These are phyloP conservation scores for Fusarium musae DNA, from an alignment of 2,329 filamentous ascomycete species.

Conservation along the genomic window DNA sequence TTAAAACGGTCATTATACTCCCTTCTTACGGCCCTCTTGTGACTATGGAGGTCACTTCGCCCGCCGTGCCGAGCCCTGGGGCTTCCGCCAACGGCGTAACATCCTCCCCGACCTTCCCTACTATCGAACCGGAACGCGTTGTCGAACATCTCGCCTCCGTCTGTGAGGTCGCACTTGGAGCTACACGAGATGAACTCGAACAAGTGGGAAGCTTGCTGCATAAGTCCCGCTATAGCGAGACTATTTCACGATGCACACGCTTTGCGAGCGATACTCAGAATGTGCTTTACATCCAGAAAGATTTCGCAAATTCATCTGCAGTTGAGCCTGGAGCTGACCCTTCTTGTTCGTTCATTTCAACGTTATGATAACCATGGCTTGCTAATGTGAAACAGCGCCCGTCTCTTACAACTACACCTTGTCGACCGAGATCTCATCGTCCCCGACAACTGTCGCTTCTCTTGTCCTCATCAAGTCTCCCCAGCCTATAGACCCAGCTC, in stretches of 20 bases:
- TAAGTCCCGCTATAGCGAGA: conserved; percentile 76
- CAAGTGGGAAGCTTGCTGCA: conserved; percentile 85
- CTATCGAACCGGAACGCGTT: conserved; percentile 74
- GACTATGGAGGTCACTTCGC: conserved; percentile 65
- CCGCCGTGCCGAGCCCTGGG: conserved; percentile 54
- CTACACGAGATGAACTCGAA: conserved; percentile 81
- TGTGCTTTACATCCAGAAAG: conserved; percentile 92
- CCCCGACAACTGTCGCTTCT: conserved; percentile 82
- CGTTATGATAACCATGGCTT: background rate
- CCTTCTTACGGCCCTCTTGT: conserved; percentile 29
- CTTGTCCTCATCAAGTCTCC: conserved; percentile 92
- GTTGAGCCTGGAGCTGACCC: conserved; percentile 61
- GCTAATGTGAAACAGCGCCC: conserved; percentile 49
- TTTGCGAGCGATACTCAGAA: conserved; percentile 91
- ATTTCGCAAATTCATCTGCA: conserved; percentile 67
- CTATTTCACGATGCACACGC: conserved; percentile 84
- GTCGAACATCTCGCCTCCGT: conserved; percentile 78
- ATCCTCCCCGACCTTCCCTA: conserved; percentile 58
- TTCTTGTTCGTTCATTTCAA: conserved; percentile 52
- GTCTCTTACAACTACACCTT: conserved; percentile 79
- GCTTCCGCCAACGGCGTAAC: conserved; percentile 58
- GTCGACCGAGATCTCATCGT: conserved; percentile 82
- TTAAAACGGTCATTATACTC: conserved; percentile 34
- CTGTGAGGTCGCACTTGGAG: conserved; percentile 78
- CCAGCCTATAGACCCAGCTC: conserved; percentile 83